A percentile compares a stretch with the other conserved stretches of the same genome.
phyloP scores from a whole-genome alignment of 305 asterid genomes.

The Fraxinus platypoda region DNA sequence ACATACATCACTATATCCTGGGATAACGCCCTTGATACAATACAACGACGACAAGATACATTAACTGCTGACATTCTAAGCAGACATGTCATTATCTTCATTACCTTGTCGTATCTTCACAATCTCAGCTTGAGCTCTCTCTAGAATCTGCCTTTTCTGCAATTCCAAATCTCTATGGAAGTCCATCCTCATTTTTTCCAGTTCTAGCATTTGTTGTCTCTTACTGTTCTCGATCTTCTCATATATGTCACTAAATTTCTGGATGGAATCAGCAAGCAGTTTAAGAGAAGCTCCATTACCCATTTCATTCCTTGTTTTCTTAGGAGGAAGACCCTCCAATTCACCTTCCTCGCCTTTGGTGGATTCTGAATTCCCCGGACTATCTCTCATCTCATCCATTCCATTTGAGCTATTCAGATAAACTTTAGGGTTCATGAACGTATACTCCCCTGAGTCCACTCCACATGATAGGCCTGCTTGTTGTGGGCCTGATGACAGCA shows the following conservation, averaged over 20 bases:
- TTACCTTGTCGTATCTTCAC: slow-evolving; percentile 54
- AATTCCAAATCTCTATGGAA: slow-evolving; percentile 71
- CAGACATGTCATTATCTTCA: slow-evolving; percentile 49
- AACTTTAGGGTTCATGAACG: slow-evolving; percentile 54
- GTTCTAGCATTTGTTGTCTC: slow-evolving; percentile 75
- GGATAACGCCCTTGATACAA: not conserved
- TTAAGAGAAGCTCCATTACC: slow-evolving; percentile 38
- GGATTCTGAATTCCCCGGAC: slow-evolving; percentile 66
- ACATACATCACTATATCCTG: not conserved
- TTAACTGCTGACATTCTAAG: slow-evolving; percentile 50
- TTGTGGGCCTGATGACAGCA: slow-evolving; percentile 47
- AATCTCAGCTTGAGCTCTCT: slow-evolving; percentile 75
- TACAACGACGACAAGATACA: not conserved
- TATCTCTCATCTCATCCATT: slow-evolving; percentile 76
- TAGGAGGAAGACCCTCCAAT: slow-evolving; percentile 59
- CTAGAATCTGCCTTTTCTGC: slow-evolving; percentile 72
- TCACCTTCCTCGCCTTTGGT: slow-evolving; percentile 47
- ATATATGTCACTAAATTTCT: slow-evolving; percentile 61
- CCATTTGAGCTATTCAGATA: slow-evolving; percentile 57
- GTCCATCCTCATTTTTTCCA: slow-evolving; percentile 83
- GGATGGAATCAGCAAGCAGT: slow-evolving; percentile 67
- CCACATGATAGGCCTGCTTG: slow-evolving; percentile 71
- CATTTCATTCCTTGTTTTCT: slow-evolving; percentile 33
- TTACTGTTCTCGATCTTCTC: slow-evolving; percentile 73
- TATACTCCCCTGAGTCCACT: slow-evolving; percentile 74